Evolutionary conservation across 352 stramenopile species (phyloP).

Genomic region (Sclerospora graminicola): DNA sequence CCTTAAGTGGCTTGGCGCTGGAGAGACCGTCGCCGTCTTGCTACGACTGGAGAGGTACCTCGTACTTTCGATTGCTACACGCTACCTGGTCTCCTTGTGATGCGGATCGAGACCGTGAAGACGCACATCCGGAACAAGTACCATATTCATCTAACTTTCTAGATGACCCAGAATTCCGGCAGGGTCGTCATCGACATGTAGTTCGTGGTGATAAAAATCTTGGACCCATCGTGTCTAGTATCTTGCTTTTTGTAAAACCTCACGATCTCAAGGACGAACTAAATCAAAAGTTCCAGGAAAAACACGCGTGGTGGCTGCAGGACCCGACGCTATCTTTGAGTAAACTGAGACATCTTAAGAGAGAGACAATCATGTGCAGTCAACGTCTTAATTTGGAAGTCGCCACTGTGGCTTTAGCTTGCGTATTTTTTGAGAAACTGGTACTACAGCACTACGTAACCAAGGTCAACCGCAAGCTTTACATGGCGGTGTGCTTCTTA

Average conservation of each 20-base stretch:
- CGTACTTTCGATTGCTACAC: slow-evolving; percentile 79
- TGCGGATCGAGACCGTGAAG: slow-evolving; percentile 58
- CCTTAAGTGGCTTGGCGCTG: slow-evolving; percentile 35
- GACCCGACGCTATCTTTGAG: slow-evolving; percentile 88
- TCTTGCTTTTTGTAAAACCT: slow-evolving; percentile 93
- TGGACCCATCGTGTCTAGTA: slow-evolving; percentile 89
- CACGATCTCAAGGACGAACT: slow-evolving; percentile 93
- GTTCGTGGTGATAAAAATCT: slow-evolving; percentile 83
- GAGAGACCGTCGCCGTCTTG: slow-evolving; percentile 24
- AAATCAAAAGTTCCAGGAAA: slow-evolving; percentile 95
- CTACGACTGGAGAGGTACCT: slow-evolving; percentile 82
- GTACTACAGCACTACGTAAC: slow-evolving; percentile 92
- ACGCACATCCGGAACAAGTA: slow-evolving; percentile 48
- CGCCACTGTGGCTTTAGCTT: slow-evolving; percentile 89
- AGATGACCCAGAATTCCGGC: slow-evolving; percentile 76
- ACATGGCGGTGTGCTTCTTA: slow-evolving; percentile 93
- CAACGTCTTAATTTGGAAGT: slow-evolving; percentile 87
- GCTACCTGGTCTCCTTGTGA: slow-evolving; percentile 66
- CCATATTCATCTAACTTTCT: slow-evolving; percentile 73
- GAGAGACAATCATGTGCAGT: slow-evolving; percentile 67
- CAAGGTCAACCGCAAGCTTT: slow-evolving; percentile 93
- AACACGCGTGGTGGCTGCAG: slow-evolving; percentile 85
- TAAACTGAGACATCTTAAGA: slow-evolving; percentile 94
- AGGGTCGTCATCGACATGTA: slow-evolving; percentile 72
- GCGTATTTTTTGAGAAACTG: slow-evolving; percentile 96